Base-by-base conservation (phyloP, 352 stramenopile species). In the Blastocystis sp. region DNA sequence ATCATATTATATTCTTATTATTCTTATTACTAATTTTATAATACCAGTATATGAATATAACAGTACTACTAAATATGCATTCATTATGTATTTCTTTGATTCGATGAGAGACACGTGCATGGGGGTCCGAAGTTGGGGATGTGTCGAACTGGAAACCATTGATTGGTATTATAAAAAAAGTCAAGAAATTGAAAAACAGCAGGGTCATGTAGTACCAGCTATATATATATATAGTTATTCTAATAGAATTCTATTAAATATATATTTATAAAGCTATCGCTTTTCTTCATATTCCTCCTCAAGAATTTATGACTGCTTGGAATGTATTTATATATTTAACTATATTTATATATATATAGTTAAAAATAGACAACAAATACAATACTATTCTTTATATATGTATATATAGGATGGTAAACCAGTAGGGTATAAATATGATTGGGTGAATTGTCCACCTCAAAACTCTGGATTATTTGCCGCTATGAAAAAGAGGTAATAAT, bases 81-180 rank as follows among this genome's bases (percentile, higher is more conserved):
- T 62, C 39, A 62, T 54, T 19, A 39, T 62, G 11, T 62, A 42
- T 39, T 62, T 62, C 37, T 62, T 62, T 34, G 52, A 62, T 24
- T 32, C 13, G 36, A 42, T 31, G 3, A 41, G 54, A n/a, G 28
- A 40, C 21, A 40, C 18, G 6, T 62, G 52, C 28, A 16, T 49
- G 30, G 24, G 52, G 10, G 28, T 37, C 16, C 13, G 27, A 4
- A 31, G 7, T 2, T 62, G 41, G 23, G 52, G 52, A 18, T 62
- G 52, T 19, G 42, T 62, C n/a, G 25, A 37, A 18, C 52, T 19
- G 21, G 27, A 37, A 21, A 42, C 54, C 4, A 40, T 62, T 13
- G 52, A 62, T 13, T 62, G 52, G 52, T 62, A 62, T 31, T 27
- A 19, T 1, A 24, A 19, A 1, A 13, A 1, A 11, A 40, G 23